phyloP scores from a whole-genome alignment of 1,139 yeast species.

The Hemisphaericaspora lyxosophila region DNA sequence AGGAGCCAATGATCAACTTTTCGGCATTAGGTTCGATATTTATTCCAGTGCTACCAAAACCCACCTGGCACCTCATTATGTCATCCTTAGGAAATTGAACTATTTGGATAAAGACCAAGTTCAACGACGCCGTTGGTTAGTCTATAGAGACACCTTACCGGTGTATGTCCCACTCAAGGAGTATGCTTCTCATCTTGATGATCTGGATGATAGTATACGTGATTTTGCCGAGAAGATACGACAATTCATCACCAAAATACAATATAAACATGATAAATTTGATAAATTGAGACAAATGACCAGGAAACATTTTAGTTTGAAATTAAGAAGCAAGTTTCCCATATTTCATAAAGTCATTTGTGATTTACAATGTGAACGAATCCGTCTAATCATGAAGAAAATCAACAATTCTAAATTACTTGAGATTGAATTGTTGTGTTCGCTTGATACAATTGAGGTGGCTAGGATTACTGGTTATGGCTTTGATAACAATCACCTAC shows the following conservation, averaged over 20 bases:
- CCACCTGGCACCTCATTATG: slow-evolving; percentile 38
- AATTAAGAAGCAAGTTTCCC: slow-evolving; percentile 4
- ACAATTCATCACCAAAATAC: slow-evolving; percentile 20
- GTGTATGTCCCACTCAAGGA: slow-evolving; percentile 24
- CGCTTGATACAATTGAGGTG: slow-evolving; percentile 17
- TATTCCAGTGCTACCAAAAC: slow-evolving; percentile 20
- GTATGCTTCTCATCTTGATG: slow-evolving; percentile 5
- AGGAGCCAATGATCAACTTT: slow-evolving; percentile 21
- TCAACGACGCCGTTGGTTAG: slow-evolving; percentile 24
- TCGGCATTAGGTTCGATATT: slow-evolving; percentile 42
- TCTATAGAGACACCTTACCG: slow-evolving; percentile 40
- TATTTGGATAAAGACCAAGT: slow-evolving; percentile 9
- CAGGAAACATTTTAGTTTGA: slow-evolving; percentile 12
- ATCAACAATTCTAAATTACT: slow-evolving; percentile 1
- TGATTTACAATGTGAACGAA: slow-evolving; percentile 28
- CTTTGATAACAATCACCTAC: slow-evolving; percentile 7
- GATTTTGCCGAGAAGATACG: slow-evolving; percentile 9
- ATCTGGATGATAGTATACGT: slow-evolving; percentile 3
- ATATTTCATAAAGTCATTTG: slow-evolving; percentile 18
- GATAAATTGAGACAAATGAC: slow-evolving; percentile 18
- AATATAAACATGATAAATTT: slow-evolving; percentile 34
- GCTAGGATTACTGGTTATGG: slow-evolving; percentile 11
- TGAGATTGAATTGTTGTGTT: slow-evolving; percentile 22
- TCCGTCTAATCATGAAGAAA: slow-evolving; percentile 13
- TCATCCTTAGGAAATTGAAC: slow-evolving; percentile 27